Base-by-base conservation (phyloP, 176 grass and related monocot genomes). In the Pontederia paniculata region DNA sequence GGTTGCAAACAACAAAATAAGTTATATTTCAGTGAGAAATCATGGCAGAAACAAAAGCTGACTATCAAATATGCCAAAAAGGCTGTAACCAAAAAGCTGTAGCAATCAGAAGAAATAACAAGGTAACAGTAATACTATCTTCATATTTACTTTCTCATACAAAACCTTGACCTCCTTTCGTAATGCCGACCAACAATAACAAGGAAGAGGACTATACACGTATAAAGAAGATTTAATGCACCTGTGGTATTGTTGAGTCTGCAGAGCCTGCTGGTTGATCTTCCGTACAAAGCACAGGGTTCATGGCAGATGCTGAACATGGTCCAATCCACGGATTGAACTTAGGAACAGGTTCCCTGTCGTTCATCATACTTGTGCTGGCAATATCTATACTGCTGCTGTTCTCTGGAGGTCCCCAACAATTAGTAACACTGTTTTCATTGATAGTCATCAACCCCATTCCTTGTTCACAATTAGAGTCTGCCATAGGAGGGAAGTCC, bases 401-500 rank as follows among this genome's bases (percentile, higher is more conserved):
- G 22, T 75, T 74, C 60, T 57, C 76, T 23, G 63, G 55, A 67
- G 61, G 59, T 51, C 69, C 71, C 42, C 66, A 78, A 60, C 71
- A 68, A 48, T 76, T 73, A 74, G 68, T 83, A 63, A 70, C 63
- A 68, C 53, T 77, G 48, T 75, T 78, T 23, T 91, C 80, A 17
- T 76, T 75, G 45, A 98, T 91, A 60, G 74, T 91, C 87, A 91
- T 93, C 83, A 98, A 82, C 69, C 83, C 88, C 55, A 98, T 73
- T 62, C 75, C 78, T 23, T 81, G 69, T 31, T 78, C 86, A 19
- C 79, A 89, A 65, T 83, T 79, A 0, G 71, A 81, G 54, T 91
- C 86, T 80, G 61, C 58, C 42, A 84, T 72, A 80, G 71, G 42
- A 60, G 74, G 83, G 42, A 84, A 78, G 65, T 90, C 77, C 42